Conservation (phyloP, 2,329 filamentous ascomycete genomes). For the Cytospora piceicola region DNA sequence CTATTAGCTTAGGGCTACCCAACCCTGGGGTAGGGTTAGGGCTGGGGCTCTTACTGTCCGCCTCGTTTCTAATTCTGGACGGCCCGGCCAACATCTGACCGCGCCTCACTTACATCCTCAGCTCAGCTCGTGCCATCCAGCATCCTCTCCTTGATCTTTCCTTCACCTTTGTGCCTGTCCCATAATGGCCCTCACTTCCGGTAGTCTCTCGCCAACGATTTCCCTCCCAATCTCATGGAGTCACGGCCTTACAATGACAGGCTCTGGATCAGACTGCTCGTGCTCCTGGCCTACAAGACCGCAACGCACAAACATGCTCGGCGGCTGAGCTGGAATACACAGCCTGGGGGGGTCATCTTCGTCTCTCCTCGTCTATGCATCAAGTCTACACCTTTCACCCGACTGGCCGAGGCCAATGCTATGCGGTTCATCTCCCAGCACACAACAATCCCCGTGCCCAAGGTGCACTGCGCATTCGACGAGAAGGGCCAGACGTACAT, state of each 20-base stretch:
- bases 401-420: slow-evolving; percentile 17
- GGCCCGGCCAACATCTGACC: not conserved
- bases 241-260: slow-evolving; percentile 18
- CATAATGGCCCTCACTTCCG: slow-evolving; percentile 14
- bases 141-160: not conserved
- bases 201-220: not conserved
- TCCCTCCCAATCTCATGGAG: slow-evolving; percentile 12
- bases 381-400: slow-evolving; percentile 20
- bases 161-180: no score
- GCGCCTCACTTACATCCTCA: not conserved
- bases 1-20: no score
- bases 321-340: not conserved
- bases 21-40: not conserved
- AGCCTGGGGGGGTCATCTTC: slow-evolving; percentile 8
- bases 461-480: slow-evolving; percentile 19
- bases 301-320: slow-evolving; percentile 9
- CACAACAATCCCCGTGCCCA: slow-evolving; percentile 21
- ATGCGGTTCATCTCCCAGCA: slow-evolving; percentile 15
- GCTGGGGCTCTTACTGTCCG: not conserved
- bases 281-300: slow-evolving; percentile 23
- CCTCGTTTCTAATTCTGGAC: slow-evolving; percentile 19
- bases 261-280: slow-evolving; percentile 24
- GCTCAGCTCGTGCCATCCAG: not conserved
- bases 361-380: slow-evolving; percentile 14
- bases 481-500: slow-evolving; percentile 12